A percentile compares a stretch with the other conserved stretches of the same genome.
Conservation (phyloP, 805 yeast species). For the Zygotorulaspora sp. region DNA sequence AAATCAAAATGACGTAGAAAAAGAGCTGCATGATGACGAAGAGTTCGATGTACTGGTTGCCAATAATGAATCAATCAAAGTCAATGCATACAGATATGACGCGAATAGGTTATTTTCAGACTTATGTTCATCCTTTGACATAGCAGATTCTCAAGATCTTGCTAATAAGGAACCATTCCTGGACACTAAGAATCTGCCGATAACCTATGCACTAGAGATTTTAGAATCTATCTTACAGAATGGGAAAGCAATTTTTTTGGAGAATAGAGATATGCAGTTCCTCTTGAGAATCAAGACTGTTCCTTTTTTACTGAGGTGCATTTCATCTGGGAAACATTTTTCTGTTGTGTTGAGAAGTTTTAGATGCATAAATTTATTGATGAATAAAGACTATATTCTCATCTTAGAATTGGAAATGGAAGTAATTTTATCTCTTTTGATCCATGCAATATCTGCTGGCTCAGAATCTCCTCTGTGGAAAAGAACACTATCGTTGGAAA, state of each 20-base stretch:
- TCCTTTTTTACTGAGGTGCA: conserved; percentile 67
- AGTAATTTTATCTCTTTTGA: conserved; percentile 68
- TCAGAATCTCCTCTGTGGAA: conserved; percentile 65
- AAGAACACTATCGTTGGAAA: conserved; percentile 65
- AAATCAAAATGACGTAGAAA: conserved; percentile 27
- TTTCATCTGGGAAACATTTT: conserved; percentile 55
- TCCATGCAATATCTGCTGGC: conserved; percentile 61
- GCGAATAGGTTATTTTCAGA: conserved; percentile 68
- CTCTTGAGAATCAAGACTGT: conserved; percentile 63
- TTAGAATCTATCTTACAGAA: conserved; percentile 72
- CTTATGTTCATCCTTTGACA: conserved; percentile 50
- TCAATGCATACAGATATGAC: conserved; percentile 58
- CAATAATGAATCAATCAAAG: conserved; percentile 39
- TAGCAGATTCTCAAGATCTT: conserved; percentile 5
- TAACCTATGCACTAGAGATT: conserved; percentile 73
- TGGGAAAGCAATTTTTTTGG: conserved; percentile 51
- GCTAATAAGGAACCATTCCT: conserved; percentile 37
- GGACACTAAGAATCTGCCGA: conserved; percentile 48
- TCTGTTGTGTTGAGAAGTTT: conserved; percentile 70
- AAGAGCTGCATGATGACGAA: conserved; percentile 32
- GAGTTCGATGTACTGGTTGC: conserved; percentile 43
- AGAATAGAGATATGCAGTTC: conserved; percentile 60
- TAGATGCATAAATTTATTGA: conserved; percentile 59
- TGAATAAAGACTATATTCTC: conserved; percentile 53
- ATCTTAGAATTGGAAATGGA: conserved; percentile 73